Percentiles rank a stretch among this genome's conserved stretches.
Conservation (phyloP, 2,329 filamentous ascomycete species). For the Cordyceps pruinosa region DNA sequence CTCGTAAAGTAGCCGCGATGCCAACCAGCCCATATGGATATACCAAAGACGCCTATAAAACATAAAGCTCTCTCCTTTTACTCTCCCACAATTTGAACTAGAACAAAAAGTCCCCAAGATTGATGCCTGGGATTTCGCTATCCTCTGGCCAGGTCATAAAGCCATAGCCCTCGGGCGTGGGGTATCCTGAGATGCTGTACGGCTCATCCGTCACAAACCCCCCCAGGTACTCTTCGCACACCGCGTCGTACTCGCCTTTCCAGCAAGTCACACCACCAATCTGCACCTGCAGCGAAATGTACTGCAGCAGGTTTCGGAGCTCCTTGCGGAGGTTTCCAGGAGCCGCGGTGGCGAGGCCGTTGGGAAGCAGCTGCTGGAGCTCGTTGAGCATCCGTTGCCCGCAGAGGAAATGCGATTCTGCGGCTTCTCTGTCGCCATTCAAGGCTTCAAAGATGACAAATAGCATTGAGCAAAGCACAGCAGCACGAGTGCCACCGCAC, state of each 20-base stretch:
- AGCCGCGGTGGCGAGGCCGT: neutral
- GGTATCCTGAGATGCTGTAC: neutral
- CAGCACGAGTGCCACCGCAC: conserved; percentile 19
- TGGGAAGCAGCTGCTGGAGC: conserved; percentile 17
- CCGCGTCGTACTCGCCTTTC: neutral
- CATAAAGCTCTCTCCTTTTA: neutral
- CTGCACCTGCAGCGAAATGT: conserved; percentile 18
- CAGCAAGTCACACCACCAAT: conserved; percentile 4
- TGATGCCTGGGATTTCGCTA: neutral
- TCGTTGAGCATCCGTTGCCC: conserved; percentile 32
- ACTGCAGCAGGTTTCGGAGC: conserved; percentile 17
- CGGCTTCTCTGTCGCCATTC: conserved; percentile 29
- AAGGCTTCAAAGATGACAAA: conserved; percentile 32
- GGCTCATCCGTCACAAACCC: neutral
- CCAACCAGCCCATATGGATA: no score
- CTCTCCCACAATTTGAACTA: neutral
- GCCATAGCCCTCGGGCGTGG: neutral
- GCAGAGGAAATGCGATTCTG: conserved; percentile 29
- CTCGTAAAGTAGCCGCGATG: no score
- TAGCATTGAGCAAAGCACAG: conserved; percentile 30
- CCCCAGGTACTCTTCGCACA: neutral
- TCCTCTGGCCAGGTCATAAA: neutral
- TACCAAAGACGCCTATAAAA: no score
- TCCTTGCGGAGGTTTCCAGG: conserved; percentile 14
- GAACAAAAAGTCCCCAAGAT: neutral